Evolutionary conservation across 2,329 filamentous ascomycete genomes (phyloP), one percentile per base, ranked within the genome.

Genomic region (Xylariaceae sp.): DNA sequence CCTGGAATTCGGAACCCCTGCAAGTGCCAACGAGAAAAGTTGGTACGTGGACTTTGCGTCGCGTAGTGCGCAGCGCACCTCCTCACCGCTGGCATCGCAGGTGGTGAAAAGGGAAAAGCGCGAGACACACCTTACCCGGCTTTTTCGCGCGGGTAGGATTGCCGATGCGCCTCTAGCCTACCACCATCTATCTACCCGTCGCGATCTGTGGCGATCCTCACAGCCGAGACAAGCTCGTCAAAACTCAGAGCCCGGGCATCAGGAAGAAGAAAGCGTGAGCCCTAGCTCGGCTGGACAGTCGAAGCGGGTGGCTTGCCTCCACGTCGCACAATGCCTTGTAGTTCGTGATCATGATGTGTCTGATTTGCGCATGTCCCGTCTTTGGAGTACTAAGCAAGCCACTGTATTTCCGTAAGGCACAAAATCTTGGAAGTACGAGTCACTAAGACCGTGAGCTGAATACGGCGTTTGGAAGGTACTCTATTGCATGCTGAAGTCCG

Each of bases 151-250:
- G 22, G 22, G 22, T 28, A 28, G 22, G 36, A 45, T 41, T 19
- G 17, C 17, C 17, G 38, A 42, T 48, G 39, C 48, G 12, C 28
- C 19, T 44, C 36, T 39, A 28, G 22, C 22, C 22, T 28, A 28
- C 16, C 31, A 3, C 36, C 47, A 28, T 19, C n/a, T 40, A 36
- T 42, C 22, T n/a, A 34, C 28, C 28, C 18, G 42, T 43, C 18
- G 5, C 14, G 18, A 18, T 11, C 42, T 16, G 39, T 39, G 41
- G 31, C 17, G 43, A 53, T 50, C 19, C 36, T 42, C 12, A 36
- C 28, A 48, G 28, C 51, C 51, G 51, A 54, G 54, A 54, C 48
- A 56, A 19, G 40, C 13, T 19, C 17, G 38, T 50, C 17, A 42
- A 18, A 46, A 43, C 11, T 22, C 22, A 40, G 17, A 54, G 47